Evolutionary conservation across 2,329 filamentous ascomycete genomes (phyloP), one percentile per base, ranked within the genome.

Genomic region (Colletotrichum scovillei): DNA sequence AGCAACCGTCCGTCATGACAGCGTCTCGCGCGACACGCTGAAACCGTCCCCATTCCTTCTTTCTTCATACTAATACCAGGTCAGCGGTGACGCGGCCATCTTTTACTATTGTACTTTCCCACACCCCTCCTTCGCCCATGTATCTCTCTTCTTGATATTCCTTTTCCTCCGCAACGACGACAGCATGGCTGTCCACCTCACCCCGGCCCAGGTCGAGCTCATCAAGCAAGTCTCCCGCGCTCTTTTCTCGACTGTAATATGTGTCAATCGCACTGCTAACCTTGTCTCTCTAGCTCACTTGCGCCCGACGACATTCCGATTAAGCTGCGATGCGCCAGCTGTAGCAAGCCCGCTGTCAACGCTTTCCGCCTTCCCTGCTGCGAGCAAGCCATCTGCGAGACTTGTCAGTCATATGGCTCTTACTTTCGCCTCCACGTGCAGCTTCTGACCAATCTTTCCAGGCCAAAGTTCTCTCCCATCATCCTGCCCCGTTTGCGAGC

Each of bases 351-450:
- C 72, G 95, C 95, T 35, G 87, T 97, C 76, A 97, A 98, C 81
- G 94, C 96, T 9, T 97, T 95, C 82, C 94, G 95, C 75, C 88
- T 98, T 32, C 94, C 95, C 1, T 99, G 97, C 84, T 99, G 97
- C 83, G 97, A 98, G 80, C 96, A 97, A 81, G 92, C 94, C 53
- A 97, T 98, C 72, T 98, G 97, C 87, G 93, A 96, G 80, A 89
- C 87, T 76, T 99, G 97, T 98, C 86, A 80, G 92, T 83, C 72
- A 19, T n/a, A 16, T 2, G 8, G 2, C 12, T 28, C 7, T 46
- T 22, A 14, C 7, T 30, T 22, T 30, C 19, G 4, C 32, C 63
- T 3, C 26, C n/a, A 24, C 30, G 14, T 60, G 32, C 46, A 2
- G 28, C 26, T 38, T 42, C 42, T 78, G 76, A 77, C 77, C 59